A percentile compares a stretch with the other conserved stretches of the same genome.
Evolutionary conservation across 23 red algal genomes (phyloP).

Genomic region (Gracilaria gracilis): DNA sequence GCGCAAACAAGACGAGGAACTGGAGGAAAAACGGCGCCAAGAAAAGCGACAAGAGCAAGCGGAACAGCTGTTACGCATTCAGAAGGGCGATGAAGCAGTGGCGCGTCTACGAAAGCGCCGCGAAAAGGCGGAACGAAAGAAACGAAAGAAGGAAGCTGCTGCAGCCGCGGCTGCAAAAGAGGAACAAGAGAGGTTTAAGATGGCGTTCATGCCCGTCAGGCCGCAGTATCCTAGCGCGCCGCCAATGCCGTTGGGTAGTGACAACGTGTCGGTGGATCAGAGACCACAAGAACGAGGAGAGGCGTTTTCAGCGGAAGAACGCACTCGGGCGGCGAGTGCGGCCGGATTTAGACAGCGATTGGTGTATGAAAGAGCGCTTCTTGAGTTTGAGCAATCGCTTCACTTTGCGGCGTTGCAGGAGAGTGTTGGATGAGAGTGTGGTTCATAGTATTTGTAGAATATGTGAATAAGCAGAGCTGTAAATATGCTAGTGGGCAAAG

Average conservation of each 20-base stretch:
- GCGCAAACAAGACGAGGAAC: conserved; percentile 41
- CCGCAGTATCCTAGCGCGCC: conserved; percentile 44
- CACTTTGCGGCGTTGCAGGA: neutral
- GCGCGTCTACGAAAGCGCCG: conserved; percentile 18
- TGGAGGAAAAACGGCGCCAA: conserved; percentile 24
- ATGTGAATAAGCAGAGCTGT: neutral
- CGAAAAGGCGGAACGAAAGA: conserved; percentile 66
- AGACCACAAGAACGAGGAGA: conserved; percentile 27
- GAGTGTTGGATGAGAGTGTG: neutral
- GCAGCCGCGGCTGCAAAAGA: conserved; percentile 46
- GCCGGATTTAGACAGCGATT: conserved; percentile 52
- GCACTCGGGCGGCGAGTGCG: conserved; percentile 25
- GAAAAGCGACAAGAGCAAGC: conserved; percentile 43
- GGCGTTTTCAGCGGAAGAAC: neutral
- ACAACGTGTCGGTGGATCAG: conserved; percentile 34
- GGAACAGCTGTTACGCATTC: conserved; percentile 46
- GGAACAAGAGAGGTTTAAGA: conserved; percentile 17
- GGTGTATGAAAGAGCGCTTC: conserved; percentile 48
- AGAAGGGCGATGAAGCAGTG: conserved; percentile 55
- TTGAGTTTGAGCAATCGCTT: conserved; percentile 60
- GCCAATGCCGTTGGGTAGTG: conserved; percentile 7
- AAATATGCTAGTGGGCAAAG: too few relatives aligned
- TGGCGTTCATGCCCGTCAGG: conserved; percentile 31
- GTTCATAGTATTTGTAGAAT: too few relatives aligned
- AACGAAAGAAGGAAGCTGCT: conserved; percentile 53